phyloP scores from a whole-genome alignment of 1,284 basidiomycete genomes.

The Trametes versicolor region DNA sequence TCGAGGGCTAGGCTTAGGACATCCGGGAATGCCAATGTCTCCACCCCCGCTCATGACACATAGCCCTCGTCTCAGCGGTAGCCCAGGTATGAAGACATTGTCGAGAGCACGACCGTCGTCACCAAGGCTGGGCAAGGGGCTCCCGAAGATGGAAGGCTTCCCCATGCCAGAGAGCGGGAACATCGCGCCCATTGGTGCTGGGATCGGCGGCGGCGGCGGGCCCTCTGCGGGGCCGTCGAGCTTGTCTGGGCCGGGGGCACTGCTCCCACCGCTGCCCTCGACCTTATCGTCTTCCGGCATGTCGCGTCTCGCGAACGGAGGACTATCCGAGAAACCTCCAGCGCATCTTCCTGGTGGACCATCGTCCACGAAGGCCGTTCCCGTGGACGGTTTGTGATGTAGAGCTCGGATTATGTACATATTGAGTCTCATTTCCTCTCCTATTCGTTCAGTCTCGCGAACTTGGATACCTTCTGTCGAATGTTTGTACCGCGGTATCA shows the following conservation, averaged over 20 bases:
- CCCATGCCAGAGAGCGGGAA: constrained; percentile 30
- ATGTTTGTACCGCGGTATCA: constrained; percentile 17
- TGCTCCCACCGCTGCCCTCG: constrained; percentile 21
- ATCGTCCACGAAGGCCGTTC: constrained; percentile 29
- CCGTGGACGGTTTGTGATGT: constrained; percentile 36
- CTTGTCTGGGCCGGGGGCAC: constrained; percentile 16
- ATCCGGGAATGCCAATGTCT: constrained; percentile 29
- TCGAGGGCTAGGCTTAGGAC: constrained; percentile 20
- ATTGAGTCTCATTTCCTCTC: background rate
- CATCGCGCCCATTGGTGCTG: constrained; percentile 18
- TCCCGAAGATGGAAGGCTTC: constrained; percentile 25
- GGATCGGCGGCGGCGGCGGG: constrained; percentile 1
- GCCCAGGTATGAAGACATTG: constrained; percentile 28
- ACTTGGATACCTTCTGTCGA: constrained; percentile 1
- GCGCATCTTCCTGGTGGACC: constrained; percentile 24
- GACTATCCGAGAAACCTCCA: constrained; percentile 27
- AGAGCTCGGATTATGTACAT: background rate
- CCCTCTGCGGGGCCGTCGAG: constrained; percentile 1
- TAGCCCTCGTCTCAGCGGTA: constrained; percentile 28
- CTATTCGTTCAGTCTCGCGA: background rate
- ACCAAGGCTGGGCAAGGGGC: constrained; percentile 28
- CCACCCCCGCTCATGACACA: constrained; percentile 28
- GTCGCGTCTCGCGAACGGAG: constrained; percentile 31
- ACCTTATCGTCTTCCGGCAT: constrained; percentile 17
- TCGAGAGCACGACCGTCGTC: constrained; percentile 26